Evolutionary conservation across 148 eudicot genomes (phyloP), one percentile per base, ranked within the genome.

Genomic region (Tetragonia tetragonoides): DNA sequence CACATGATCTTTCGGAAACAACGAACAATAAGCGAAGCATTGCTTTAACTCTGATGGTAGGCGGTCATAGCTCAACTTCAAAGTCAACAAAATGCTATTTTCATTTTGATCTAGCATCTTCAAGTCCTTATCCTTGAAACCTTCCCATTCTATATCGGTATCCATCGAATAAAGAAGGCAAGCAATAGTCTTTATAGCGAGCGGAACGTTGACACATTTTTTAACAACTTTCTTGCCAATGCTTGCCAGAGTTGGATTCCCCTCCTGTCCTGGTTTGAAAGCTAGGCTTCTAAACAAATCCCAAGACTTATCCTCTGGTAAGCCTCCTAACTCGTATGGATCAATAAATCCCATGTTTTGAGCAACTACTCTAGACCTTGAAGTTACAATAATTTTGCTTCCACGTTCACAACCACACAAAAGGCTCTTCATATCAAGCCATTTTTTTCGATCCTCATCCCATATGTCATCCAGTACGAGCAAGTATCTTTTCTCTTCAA

Each of bases 301-400:
- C 79, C 79, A 76, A 5, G 79, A 76, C 34, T 66, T 21, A 1
- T 66, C 49, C 12, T 34, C 72, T 17, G 51, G 38, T 0, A 76
- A 63, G 37, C 71, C 72, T n/a, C 51, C 3, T n/a, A 76, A 21
- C 37, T 76, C 62, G 14, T 76, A 49, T 0, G 49, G 42, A 23
- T 44, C 49, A 18, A 9, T 34, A 2, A 17, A 44, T 8, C 72
- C 64, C 61, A 53, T 49, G 24, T n/a, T 61, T 40, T 14, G 16
- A 24, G 68, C 69, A 28, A 61, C 77, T 37, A 63, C 69, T 23
- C 24, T 47, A 23, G 77, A 63, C 17, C 77, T 41, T 1, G 59
- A 41, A 57, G 77, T 75, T 28, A 75, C 77, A 24, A 75, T 61
- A 4, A 75, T 63, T 62, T 62, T 75, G 59, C 77, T 75, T n/a